A percentile compares a stretch with the other conserved stretches of the same genome.
These are phyloP conservation scores for Anisodus acutangulus DNA, from an alignment of 257 asterid species.

Conservation along the genomic window DNA sequence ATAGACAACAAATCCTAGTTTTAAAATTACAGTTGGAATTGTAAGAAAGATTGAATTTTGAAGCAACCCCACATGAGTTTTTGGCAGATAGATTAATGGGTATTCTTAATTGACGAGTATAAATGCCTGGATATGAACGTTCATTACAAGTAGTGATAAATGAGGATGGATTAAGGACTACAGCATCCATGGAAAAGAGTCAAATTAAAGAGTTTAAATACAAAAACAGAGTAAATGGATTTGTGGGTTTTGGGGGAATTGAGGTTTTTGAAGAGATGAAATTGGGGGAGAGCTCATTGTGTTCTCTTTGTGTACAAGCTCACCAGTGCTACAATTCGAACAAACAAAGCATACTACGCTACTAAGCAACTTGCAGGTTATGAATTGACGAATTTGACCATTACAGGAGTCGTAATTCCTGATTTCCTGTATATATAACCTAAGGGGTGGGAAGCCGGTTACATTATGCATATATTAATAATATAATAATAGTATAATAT, in stretches of 20 bases:
- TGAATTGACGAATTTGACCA: slow-evolving; percentile 47
- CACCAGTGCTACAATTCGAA: slow-evolving; percentile 32
- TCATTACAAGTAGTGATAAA: neutral
- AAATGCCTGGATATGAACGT: slow-evolving; percentile 9
- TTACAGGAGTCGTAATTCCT: neutral
- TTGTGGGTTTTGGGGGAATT: neutral
- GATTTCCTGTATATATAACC: neutral
- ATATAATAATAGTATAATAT: no score
- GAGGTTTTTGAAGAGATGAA: slow-evolving; percentile 48
- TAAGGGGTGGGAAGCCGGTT: no score
- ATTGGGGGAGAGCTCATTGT: slow-evolving; percentile 45
- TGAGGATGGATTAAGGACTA: slow-evolving; percentile 42
- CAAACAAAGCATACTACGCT: neutral
- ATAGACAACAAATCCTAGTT: slow-evolving; percentile 7
- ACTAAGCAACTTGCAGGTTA: slow-evolving; percentile 42
- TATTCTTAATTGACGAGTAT: neutral
- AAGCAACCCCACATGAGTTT: slow-evolving; percentile 28
- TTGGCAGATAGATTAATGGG: slow-evolving; percentile 18
- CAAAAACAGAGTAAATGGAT: neutral
- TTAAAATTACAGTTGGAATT: neutral
- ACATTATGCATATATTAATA: no score
- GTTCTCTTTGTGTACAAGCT: slow-evolving; percentile 18
- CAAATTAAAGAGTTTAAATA: neutral
- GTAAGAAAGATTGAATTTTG: neutral
- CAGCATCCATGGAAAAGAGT: slow-evolving; percentile 56